Conservation (phyloP, 345 rosid genomes). For the Citrus cavaleriei region DNA sequence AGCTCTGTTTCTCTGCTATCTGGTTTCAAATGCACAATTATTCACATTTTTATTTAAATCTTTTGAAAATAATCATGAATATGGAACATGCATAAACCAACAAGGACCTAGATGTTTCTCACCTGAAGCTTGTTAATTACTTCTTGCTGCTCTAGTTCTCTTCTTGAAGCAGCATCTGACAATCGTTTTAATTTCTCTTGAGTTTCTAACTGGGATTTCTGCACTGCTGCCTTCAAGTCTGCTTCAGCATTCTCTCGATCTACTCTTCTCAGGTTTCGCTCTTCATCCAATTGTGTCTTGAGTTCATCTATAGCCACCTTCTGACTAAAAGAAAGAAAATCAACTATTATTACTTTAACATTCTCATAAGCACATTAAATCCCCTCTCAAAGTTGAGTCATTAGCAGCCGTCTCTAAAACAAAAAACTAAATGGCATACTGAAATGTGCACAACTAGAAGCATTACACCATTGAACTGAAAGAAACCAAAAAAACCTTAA, state of each 20-base stretch:
- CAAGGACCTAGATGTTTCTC: constrained; percentile 9
- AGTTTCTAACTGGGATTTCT: constrained; percentile 70
- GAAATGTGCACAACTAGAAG: not conserved
- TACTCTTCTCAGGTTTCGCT: constrained; percentile 74
- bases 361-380: not conserved
- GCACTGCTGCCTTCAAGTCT: constrained; percentile 75
- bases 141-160: constrained; percentile 75
- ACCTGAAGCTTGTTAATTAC: constrained; percentile 87
- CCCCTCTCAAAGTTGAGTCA: not conserved
- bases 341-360: not conserved
- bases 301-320: constrained; percentile 74
- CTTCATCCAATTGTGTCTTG: constrained; percentile 71
- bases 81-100: constrained; percentile 1
- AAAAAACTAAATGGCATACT: not conserved
- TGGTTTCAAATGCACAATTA: constrained; percentile 29
- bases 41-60: constrained; percentile 8
- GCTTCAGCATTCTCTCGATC: constrained; percentile 70
- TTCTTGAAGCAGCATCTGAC: constrained; percentile 58
- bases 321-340: constrained; percentile 54
- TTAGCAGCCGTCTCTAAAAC: not conserved
- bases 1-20: constrained; percentile 80
- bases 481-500: not conserved
- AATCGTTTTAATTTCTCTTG: constrained; percentile 66
- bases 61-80: constrained; percentile 8
- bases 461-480: not conserved